Conservation (phyloP, 2,329 filamentous ascomycete genomes). For the Penicillium sp. region DNA sequence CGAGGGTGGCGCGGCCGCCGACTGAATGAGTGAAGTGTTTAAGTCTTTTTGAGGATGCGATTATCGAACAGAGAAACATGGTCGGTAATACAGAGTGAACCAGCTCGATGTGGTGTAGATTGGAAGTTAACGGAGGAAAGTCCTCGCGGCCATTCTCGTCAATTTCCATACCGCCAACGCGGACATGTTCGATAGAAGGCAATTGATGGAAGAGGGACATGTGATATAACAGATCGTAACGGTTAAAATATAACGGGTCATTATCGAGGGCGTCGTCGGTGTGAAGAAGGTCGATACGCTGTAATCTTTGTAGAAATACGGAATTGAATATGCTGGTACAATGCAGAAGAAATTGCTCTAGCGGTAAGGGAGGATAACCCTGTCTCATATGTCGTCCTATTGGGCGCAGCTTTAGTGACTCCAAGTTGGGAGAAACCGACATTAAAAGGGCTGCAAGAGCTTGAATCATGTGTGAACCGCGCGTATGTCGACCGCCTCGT, state of each 20-base stretch:
- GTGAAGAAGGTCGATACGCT: conserved; percentile 12
- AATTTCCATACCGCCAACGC: conserved; percentile 14
- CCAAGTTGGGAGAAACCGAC: conserved; percentile 12
- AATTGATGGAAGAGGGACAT: conserved; percentile 13
- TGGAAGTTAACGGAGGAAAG: conserved; percentile 11
- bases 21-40: conserved; percentile 13
- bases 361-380: conserved; percentile 6
- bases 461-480: conserved; percentile 15
- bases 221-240: conserved; percentile 13
- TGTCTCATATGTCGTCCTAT: conserved; percentile 11
- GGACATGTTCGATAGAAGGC: conserved; percentile 10
- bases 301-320: conserved; percentile 5
- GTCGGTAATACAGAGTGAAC: conserved; percentile 13
- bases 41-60: conserved; percentile 9
- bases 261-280: conserved; percentile 11
- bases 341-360: conserved; percentile 12
- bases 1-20: conserved; percentile 9
- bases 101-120: conserved; percentile 9
- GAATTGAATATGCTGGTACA: not conserved
- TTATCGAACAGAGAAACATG: conserved; percentile 14
- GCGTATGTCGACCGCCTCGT: conserved; percentile 12
- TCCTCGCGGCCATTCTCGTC: conserved; percentile 13
- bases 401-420: conserved; percentile 12
- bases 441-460: conserved; percentile 12
- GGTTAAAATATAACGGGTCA: conserved; percentile 14